Conservation (phyloP, 176 grass and related monocot species). For the Poa annua region DNA sequence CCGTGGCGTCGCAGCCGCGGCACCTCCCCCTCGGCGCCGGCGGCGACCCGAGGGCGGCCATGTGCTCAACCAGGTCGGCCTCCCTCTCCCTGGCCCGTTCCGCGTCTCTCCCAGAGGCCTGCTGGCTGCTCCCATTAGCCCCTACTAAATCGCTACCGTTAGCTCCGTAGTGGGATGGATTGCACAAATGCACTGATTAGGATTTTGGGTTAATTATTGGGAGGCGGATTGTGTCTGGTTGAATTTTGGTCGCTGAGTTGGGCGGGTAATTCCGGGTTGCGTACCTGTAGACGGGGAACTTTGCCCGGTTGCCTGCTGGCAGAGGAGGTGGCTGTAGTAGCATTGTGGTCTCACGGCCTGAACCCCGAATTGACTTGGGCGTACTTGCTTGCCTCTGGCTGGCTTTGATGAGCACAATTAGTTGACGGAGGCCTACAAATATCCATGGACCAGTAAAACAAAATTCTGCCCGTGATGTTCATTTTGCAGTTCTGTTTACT, state of each 20-base stretch:
- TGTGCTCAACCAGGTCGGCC: slow-evolving; percentile 46
- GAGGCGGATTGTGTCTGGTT: neutral
- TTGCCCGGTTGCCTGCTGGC: neutral
- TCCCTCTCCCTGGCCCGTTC: neutral
- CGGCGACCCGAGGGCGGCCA: slow-evolving; percentile 45
- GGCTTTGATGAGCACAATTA: neutral
- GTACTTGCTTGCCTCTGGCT: neutral
- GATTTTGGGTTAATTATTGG: neutral
- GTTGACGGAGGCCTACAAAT: neutral
- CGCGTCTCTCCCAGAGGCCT: neutral
- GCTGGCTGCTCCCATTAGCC: slow-evolving; percentile 3
- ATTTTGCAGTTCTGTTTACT: slow-evolving; percentile 11
- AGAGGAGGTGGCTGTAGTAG: neutral
- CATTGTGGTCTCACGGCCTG: slow-evolving; percentile 27
- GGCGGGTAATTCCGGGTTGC: neutral
- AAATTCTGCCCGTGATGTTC: neutral
- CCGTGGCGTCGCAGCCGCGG: slow-evolving; percentile 57
- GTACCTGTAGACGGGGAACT: neutral
- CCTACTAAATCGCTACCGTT: slow-evolving; percentile 3
- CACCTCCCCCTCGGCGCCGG: slow-evolving; percentile 42
- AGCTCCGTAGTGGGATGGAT: neutral
- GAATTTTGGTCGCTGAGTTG: neutral
- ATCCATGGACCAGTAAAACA: neutral
- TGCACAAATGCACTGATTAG: slow-evolving; percentile 21
- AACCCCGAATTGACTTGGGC: neutral